A percentile compares a stretch with the other conserved stretches of the same genome.
phyloP scores from a whole-genome alignment of 352 stramenopile genomes.

The Thalassiosira mediterranea region DNA sequence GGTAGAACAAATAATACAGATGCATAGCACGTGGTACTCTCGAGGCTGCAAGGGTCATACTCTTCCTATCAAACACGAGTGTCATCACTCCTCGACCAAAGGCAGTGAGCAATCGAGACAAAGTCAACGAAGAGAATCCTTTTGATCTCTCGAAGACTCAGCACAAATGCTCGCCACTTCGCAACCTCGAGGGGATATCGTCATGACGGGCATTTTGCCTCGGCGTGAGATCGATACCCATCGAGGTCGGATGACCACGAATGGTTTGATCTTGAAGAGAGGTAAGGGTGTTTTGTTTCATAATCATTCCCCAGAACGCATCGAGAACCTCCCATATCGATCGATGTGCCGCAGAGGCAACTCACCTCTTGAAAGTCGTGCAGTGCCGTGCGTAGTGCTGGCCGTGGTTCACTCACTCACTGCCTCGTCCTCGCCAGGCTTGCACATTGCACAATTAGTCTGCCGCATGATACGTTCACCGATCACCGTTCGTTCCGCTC shows the following conservation, averaged over 20 bases:
- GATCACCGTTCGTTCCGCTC: too few species aligned
- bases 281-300: conserved; percentile 55
- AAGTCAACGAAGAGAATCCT: conserved; percentile 26
- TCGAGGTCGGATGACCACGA: conserved; percentile 24
- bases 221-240: conserved; percentile 9
- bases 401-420: too few species aligned
- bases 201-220: conserved; percentile 47
- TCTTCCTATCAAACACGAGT: conserved; percentile 68
- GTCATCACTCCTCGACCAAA: conserved; percentile 56
- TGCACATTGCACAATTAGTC: too few species aligned
- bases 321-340: too few species aligned
- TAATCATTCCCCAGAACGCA: conserved; percentile 64
- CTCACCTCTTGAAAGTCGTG: too few species aligned
- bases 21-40: background rate
- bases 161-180: conserved; percentile 33
- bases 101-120: conserved; percentile 22
- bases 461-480: too few species aligned
- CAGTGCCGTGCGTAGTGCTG: too few species aligned
- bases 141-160: conserved; percentile 37
- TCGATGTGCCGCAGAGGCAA: too few species aligned
- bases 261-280: conserved; percentile 42
- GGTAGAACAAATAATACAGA: background rate
- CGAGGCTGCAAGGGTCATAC: conserved; percentile 43
- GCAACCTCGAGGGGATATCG: background rate
- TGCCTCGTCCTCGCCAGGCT: too few species aligned